phyloP scores from a whole-genome alignment of 805 yeast genomes.

The Suhomyces tanzawaensis region DNA sequence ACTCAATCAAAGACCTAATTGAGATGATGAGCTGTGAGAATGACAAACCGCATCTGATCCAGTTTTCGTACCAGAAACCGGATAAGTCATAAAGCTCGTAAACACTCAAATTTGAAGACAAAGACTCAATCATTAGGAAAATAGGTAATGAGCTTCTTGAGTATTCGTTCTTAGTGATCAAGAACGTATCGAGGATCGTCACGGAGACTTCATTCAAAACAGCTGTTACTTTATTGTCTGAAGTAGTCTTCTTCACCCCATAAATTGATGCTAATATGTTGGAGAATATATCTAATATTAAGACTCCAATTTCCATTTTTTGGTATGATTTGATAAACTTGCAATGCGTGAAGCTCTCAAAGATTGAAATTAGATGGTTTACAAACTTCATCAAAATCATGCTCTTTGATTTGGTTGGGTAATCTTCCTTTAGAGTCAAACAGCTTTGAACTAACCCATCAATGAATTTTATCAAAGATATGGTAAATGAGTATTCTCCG shows the following conservation, averaged over 20 bases:
- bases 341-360: conserved; percentile 75
- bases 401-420: conserved; percentile 39
- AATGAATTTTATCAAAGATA: conserved; percentile 56
- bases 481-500: conserved; percentile 65
- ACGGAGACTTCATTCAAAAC: conserved; percentile 7
- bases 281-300: conserved; percentile 52
- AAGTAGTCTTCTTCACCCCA: conserved; percentile 35
- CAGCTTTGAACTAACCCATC: conserved; percentile 53
- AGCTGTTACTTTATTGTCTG: not conserved
- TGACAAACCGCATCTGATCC: conserved; percentile 51
- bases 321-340: conserved; percentile 56
- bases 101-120: conserved; percentile 34
- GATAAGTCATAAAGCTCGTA: conserved; percentile 43
- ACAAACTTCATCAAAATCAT: conserved; percentile 55
- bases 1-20: conserved; percentile 49
- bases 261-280: conserved; percentile 53
- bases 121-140: conserved; percentile 45
- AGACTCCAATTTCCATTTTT: conserved; percentile 58
- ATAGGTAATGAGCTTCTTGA: conserved; percentile 56
- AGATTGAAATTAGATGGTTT: conserved; percentile 59
- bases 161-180: conserved; percentile 49
- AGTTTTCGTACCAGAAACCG: conserved; percentile 48
- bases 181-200: conserved; percentile 53
- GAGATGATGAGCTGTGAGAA: conserved; percentile 57
- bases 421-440: conserved; percentile 34